These are phyloP conservation scores for Cercospora nicotianae DNA, from an alignment of 2,329 filamentous ascomycete species.

Conservation along the genomic window DNA sequence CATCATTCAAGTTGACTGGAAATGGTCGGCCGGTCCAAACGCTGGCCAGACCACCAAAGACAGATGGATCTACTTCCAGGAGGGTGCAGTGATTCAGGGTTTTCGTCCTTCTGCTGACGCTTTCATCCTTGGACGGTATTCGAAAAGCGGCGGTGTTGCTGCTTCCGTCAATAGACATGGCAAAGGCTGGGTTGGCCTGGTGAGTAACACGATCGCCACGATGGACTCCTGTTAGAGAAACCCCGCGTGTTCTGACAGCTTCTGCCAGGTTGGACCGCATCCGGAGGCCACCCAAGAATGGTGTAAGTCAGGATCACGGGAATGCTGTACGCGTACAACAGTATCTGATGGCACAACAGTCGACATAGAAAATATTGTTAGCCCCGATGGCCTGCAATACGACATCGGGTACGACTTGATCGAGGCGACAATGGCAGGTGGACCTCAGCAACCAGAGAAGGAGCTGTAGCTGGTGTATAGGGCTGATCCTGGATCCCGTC, in stretches of 20 bases:
- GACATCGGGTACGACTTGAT: conserved; percentile 27
- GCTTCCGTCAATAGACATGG: conserved; percentile 24
- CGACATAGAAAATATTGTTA: conserved; percentile 16
- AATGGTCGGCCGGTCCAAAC: conserved; percentile 19
- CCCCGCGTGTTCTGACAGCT: not conserved
- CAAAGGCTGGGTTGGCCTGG: conserved; percentile 27
- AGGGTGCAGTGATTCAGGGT: conserved; percentile 22
- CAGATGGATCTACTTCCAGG: conserved; percentile 30
- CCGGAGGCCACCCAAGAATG: conserved; percentile 27
- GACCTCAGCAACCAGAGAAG: conserved; percentile 1
- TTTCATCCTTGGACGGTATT: conserved; percentile 26
- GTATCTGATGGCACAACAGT: conserved; percentile 7
- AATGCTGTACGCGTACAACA: not conserved
- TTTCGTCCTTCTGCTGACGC: conserved; percentile 13
- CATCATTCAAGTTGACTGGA: conserved; percentile 30
- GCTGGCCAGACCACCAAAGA: conserved; percentile 18
- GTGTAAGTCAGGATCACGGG: conserved; percentile 22
- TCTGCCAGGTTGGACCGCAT: conserved; percentile 23
- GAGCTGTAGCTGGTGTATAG: not conserved
- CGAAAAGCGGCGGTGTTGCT: conserved; percentile 25
- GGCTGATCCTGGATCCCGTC: not conserved
- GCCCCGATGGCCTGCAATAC: conserved; percentile 23
- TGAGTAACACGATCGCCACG: not conserved
- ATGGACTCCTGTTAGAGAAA: not conserved
- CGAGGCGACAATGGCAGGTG: conserved; percentile 17